Conservation (phyloP, 2,329 filamentous ascomycete genomes). For the Bipolaris oryzae region DNA sequence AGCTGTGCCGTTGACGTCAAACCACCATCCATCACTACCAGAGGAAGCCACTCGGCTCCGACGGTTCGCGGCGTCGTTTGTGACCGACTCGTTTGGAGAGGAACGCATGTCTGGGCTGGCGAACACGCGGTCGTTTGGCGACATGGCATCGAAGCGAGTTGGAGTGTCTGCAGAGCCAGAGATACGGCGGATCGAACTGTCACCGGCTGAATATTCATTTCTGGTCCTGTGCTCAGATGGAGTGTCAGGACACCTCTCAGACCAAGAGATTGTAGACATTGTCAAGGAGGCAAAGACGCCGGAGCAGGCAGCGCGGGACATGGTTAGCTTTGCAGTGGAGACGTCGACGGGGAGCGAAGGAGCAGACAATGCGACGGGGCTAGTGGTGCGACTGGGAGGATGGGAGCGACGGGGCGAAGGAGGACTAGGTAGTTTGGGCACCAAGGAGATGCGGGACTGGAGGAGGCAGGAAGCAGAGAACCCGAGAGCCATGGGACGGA, state of each 20-base stretch:
- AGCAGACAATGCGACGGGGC: slow-evolving; percentile 68
- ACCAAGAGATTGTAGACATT: slow-evolving; percentile 96
- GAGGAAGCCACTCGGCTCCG: slow-evolving; percentile 82
- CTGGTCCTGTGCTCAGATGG: slow-evolving; percentile 88
- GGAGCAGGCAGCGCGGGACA: slow-evolving; percentile 77
- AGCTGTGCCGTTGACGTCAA: slow-evolving; percentile 80
- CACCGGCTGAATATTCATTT: slow-evolving; percentile 85
- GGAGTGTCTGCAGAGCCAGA: slow-evolving; percentile 95
- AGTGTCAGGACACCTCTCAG: slow-evolving; percentile 80
- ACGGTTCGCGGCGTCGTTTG: slow-evolving; percentile 83
- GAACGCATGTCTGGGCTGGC: slow-evolving; percentile 92
- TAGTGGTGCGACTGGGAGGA: slow-evolving; percentile 67
- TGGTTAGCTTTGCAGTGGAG: slow-evolving; percentile 89
- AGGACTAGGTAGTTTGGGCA: slow-evolving; percentile 85
- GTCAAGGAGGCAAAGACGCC: slow-evolving; percentile 93
- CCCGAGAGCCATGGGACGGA: slow-evolving; percentile 73
- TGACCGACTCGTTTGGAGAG: slow-evolving; percentile 96
- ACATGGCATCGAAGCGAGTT: slow-evolving; percentile 88
- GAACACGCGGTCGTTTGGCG: slow-evolving; percentile 92
- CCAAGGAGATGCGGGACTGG: slow-evolving; percentile 88
- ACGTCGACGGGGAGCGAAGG: slow-evolving; percentile 61
- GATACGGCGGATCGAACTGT: slow-evolving; percentile 77
- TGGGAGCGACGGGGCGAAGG: slow-evolving; percentile 79
- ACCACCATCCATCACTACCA: slow-evolving; percentile 91
- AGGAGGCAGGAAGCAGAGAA: slow-evolving; percentile 80